These are phyloP conservation scores for Saccharomycopsis hybrid DNA, from an alignment of 1,139 yeast species.

Conservation along the genomic window DNA sequence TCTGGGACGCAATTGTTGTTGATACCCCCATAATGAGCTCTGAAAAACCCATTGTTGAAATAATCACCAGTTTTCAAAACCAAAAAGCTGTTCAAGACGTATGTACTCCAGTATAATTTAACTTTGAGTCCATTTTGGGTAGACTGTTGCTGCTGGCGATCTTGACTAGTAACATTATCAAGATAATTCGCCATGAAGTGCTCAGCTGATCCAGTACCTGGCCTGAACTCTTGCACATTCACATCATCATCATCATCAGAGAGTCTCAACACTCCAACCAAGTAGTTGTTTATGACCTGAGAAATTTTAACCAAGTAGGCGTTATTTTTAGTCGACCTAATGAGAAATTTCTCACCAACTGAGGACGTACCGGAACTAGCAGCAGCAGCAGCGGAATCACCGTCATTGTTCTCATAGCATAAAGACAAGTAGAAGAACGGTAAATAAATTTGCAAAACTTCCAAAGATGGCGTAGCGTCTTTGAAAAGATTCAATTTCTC, in stretches of 20 bases:
- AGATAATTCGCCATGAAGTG: too few species aligned
- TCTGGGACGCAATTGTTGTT: conserved; percentile 9
- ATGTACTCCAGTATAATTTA: conserved; percentile 15
- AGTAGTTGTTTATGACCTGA: conserved; percentile 7
- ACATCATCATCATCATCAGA: too few species aligned
- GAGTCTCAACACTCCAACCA: conserved; percentile 1
- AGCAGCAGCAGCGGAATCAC: too few species aligned
- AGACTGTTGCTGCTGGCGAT: too few species aligned
- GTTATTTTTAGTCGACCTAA: conserved; percentile 1
- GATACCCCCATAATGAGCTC: conserved; percentile 4
- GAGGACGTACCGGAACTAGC: neutral
- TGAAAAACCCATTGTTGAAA: conserved; percentile 8
- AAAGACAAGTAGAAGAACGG: conserved; percentile 13
- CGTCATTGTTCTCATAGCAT: neutral
- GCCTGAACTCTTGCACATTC: too few species aligned
- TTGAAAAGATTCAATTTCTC: neutral
- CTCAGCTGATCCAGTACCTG: too few species aligned
- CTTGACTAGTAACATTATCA: too few species aligned
- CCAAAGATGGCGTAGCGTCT: neutral
- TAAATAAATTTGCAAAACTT: conserved; percentile 7
- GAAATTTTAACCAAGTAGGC: conserved; percentile 9
- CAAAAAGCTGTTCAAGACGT: conserved; percentile 14
- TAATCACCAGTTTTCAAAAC: conserved; percentile 15
- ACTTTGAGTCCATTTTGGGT: conserved; percentile 1
- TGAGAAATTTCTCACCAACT: neutral